Conservation (phyloP, 176 grass and related monocot genomes). For the Phoenix roebelenii region DNA sequence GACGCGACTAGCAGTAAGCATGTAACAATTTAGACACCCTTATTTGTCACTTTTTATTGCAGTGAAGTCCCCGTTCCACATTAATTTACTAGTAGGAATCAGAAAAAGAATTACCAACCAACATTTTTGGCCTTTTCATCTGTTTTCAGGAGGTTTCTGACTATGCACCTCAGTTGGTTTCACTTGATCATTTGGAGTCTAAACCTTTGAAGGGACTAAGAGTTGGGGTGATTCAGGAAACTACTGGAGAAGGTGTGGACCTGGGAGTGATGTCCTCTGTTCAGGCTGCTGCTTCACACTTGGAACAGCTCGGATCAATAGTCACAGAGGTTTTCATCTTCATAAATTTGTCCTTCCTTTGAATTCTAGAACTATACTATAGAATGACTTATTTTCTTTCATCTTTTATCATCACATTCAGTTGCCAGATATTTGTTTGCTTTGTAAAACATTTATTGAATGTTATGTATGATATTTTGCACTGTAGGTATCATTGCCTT, state of each 20-base stretch:
- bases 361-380: too few relatives aligned
- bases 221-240: constrained; percentile 82
- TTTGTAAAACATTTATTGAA: too few relatives aligned
- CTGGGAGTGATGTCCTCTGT: constrained; percentile 61
- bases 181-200: constrained; percentile 54
- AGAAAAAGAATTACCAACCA: too few relatives aligned
- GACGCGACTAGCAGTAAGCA: constrained; percentile 70
- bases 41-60: too few relatives aligned
- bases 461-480: background rate
- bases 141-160: constrained; percentile 57
- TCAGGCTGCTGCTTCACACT: constrained; percentile 56
- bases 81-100: too few relatives aligned
- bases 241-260: constrained; percentile 75
- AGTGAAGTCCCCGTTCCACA: too few relatives aligned
- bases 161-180: constrained; percentile 52
- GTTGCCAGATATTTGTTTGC: background rate
- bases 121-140: constrained; percentile 6
- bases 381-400: constrained; percentile 2
- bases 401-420: background rate
- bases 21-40: constrained; percentile 27
- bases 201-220: constrained; percentile 74
- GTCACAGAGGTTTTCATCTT: constrained; percentile 61
- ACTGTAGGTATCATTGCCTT: constrained; percentile 78
- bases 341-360: too few relatives aligned
- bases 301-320: constrained; percentile 68